Evolutionary conservation across 2,329 filamentous ascomycete species (phyloP).

Genomic region (Sclerotinia subarctica): DNA sequence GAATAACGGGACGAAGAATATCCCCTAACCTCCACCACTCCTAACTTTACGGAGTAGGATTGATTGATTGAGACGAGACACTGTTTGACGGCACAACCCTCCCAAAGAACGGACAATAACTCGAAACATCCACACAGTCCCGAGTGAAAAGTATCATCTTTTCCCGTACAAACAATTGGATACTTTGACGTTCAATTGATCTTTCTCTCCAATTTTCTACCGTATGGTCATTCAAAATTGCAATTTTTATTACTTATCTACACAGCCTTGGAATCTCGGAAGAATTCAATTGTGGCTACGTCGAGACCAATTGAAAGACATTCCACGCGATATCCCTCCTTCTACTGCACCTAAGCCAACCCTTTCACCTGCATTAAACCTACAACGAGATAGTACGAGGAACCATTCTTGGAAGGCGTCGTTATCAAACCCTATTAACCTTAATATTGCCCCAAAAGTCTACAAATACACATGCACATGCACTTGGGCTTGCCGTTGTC

Average conservation of each 20-base stretch:
- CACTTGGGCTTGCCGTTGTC: not conserved
- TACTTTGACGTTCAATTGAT: not conserved
- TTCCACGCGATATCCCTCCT: not conserved
- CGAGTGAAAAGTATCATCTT: not conserved
- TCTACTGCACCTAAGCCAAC: not conserved
- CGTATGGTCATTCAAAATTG: not conserved
- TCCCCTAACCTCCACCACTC: not conserved
- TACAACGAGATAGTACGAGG: conserved; percentile 13
- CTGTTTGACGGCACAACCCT: not conserved
- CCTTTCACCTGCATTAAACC: not conserved
- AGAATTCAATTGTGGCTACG: conserved; percentile 15
- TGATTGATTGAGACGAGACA: not conserved
- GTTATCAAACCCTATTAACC: conserved; percentile 3
- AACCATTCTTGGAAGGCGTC: conserved; percentile 17
- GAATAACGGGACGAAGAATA: not conserved
- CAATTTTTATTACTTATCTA: not conserved
- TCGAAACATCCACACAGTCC: not conserved
- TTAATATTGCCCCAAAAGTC: not conserved
- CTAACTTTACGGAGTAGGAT: not conserved
- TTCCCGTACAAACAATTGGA: not conserved
- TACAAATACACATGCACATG: conserved; percentile 4
- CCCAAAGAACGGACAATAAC: not conserved
- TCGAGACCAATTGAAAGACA: conserved; percentile 14
- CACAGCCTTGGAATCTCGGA: conserved; percentile 8
- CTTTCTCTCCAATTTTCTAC: not conserved